Conservation (phyloP, 345 rosid species). For the Citrus sinensis region DNA sequence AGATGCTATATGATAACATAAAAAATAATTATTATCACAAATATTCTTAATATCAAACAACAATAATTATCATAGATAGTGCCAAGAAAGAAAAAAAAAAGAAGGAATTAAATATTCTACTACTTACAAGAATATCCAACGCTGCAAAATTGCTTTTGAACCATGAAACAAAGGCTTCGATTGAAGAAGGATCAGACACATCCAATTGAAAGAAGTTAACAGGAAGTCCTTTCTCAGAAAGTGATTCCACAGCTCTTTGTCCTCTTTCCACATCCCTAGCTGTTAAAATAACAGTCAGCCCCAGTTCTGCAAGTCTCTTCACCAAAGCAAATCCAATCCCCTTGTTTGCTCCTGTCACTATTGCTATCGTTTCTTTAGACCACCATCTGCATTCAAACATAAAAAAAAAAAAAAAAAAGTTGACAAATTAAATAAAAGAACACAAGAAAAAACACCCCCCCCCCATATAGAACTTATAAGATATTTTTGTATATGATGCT, state of each 20-base stretch:
- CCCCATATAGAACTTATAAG: not conserved
- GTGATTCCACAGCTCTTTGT: slow-evolving; percentile 41
- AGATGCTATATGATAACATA: not conserved
- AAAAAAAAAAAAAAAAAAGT: not conserved
- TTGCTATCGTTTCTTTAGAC: slow-evolving; percentile 58
- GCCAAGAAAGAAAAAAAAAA: too few species aligned
- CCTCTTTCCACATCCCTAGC: slow-evolving; percentile 70
- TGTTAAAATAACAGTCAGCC: slow-evolving; percentile 67
- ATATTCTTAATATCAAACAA: not conserved
- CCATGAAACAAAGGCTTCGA: slow-evolving; percentile 53
- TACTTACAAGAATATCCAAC: slow-evolving; percentile 71
- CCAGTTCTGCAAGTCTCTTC: slow-evolving; percentile 56
- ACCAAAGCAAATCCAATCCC: slow-evolving; percentile 81
- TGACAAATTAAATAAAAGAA: not conserved
- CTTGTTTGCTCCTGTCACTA: slow-evolving; percentile 88
- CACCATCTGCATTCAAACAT: slow-evolving; percentile 55
- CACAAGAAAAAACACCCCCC: not conserved
- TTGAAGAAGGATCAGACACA: slow-evolving; percentile 56
- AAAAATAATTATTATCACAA: not conserved
- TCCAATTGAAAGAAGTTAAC: slow-evolving; percentile 56
- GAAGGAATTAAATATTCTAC: too few species aligned
- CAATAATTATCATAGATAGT: not conserved
- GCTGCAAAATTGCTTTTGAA: slow-evolving; percentile 34
- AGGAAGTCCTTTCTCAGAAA: slow-evolving; percentile 36
- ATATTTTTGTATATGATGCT: not conserved